phyloP scores from a whole-genome alignment of 768 basidiomycete genomes.

The Inosperma sp. region DNA sequence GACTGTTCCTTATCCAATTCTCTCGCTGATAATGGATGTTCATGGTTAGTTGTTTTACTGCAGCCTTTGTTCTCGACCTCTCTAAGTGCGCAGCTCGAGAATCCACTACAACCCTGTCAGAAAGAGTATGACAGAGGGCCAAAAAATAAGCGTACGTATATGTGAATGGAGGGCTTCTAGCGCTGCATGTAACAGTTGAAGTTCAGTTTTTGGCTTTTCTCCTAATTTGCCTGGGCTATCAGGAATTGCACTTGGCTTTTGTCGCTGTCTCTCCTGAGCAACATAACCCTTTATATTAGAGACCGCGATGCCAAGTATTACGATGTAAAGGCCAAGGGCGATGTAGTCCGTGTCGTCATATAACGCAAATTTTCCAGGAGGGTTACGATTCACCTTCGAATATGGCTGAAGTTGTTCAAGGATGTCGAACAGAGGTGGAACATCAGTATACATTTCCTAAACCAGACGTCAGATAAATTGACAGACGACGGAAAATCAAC shows the following conservation, averaged over 20 bases:
- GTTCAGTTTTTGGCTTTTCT: conserved; percentile 35
- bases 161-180: conserved; percentile 53
- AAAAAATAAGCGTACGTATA: conserved; percentile 48
- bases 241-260: conserved; percentile 12
- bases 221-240: conserved; percentile 19
- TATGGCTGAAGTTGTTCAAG: conserved; percentile 45
- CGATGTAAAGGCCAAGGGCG: conserved; percentile 49
- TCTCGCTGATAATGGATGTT: conserved; percentile 59
- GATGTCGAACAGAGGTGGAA: conserved; percentile 50
- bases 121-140: not conserved
- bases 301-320: conserved; percentile 55
- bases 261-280: conserved; percentile 37
- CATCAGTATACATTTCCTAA: conserved; percentile 40
- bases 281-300: conserved; percentile 57
- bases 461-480: conserved; percentile 9
- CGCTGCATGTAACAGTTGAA: conserved; percentile 45
- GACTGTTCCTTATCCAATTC: conserved; percentile 19
- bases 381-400: conserved; percentile 25
- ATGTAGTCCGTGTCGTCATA: conserved; percentile 57
- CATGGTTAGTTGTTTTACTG: conserved; percentile 59
- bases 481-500: conserved; percentile 5
- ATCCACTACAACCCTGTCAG: conserved; percentile 44
- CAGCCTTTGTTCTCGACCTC: conserved; percentile 68
- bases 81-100: conserved; percentile 72
- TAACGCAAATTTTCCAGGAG: conserved; percentile 48